phyloP scores from a whole-genome alignment of 257 asterid genomes.

The Echites panduratus region DNA sequence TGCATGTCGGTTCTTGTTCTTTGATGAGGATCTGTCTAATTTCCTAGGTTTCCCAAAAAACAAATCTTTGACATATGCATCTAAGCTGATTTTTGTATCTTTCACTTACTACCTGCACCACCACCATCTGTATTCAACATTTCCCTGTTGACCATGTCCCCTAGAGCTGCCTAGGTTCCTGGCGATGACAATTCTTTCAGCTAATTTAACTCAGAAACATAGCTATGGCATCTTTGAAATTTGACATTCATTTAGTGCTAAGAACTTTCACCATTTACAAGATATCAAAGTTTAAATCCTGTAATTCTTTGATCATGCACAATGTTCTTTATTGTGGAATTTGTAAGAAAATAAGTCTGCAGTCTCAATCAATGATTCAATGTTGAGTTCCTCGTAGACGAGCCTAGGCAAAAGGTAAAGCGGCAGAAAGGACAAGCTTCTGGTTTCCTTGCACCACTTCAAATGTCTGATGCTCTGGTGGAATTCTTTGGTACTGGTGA shows the following conservation, averaged over 20 bases:
- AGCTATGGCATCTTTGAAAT: neutral
- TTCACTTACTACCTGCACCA: neutral
- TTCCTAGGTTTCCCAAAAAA: neutral
- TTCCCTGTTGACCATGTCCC: neutral
- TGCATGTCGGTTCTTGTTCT: neutral
- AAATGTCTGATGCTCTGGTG: constrained; percentile 29
- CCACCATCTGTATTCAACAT: neutral
- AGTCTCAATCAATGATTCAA: neutral
- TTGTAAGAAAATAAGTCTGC: neutral
- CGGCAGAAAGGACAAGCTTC: constrained; percentile 23
- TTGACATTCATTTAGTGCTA: neutral
- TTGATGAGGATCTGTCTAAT: neutral
- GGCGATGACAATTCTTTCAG: neutral
- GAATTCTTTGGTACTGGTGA: constrained; percentile 37
- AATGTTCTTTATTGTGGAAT: neutral
- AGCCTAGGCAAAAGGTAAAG: constrained; percentile 29
- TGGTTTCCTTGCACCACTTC: constrained; percentile 32
- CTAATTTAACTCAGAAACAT: neutral
- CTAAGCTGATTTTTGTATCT: neutral
- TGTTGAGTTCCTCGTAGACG: constrained; percentile 13
- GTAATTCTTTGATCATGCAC: constrained; percentile 1
- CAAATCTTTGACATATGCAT: neutral
- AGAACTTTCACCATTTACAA: neutral
- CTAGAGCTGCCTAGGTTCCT: neutral
- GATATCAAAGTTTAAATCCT: neutral